Percentiles rank a stretch among this genome's conserved stretches.
These are phyloP conservation scores for Termitomyces sp. DNA, from an alignment of 768 basidiomycete genomes.

Conservation along the genomic window DNA sequence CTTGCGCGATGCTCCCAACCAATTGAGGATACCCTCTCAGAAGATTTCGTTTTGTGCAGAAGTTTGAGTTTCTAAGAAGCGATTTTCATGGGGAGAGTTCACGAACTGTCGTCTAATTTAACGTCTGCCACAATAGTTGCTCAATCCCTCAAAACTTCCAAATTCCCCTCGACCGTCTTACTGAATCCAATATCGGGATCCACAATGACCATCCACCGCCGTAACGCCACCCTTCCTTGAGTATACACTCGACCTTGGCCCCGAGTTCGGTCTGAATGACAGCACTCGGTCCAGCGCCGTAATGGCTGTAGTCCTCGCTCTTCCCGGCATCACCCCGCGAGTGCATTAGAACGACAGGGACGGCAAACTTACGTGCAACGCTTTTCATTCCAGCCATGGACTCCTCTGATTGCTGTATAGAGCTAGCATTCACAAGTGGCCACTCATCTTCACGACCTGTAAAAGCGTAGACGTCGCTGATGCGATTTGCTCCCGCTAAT, in stretches of 20 bases:
- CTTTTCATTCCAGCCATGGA: constrained; percentile 56
- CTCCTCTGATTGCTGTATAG: constrained; percentile 23
- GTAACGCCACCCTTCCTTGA: constrained; percentile 26
- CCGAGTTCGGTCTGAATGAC: constrained; percentile 70
- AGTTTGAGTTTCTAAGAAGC: not conserved
- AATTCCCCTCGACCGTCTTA: constrained; percentile 72
- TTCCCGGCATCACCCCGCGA: constrained; percentile 77
- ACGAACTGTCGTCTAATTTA: constrained; percentile 23
- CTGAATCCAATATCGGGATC: constrained; percentile 97
- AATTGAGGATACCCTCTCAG: constrained; percentile 59
- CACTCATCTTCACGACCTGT: constrained; percentile 54
- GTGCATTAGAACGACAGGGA: constrained; percentile 92
- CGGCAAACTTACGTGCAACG: constrained; percentile 56
- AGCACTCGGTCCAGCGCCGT: constrained; percentile 32
- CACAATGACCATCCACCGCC: constrained; percentile 33
- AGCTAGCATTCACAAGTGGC: constrained; percentile 21
- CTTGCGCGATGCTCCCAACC: constrained; percentile 79
- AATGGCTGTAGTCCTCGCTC: constrained; percentile 59
- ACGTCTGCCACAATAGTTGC: constrained; percentile 39
- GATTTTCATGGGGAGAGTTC: not conserved
- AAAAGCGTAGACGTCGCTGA: constrained; percentile 90
- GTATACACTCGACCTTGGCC: constrained; percentile 53
- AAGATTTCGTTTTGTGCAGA: constrained; percentile 31
- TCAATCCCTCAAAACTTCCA: constrained; percentile 55
- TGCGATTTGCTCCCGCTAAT: constrained; percentile 79